Conservation (phyloP, 116 monocot species). For the Papilionanthe hybrid region DNA sequence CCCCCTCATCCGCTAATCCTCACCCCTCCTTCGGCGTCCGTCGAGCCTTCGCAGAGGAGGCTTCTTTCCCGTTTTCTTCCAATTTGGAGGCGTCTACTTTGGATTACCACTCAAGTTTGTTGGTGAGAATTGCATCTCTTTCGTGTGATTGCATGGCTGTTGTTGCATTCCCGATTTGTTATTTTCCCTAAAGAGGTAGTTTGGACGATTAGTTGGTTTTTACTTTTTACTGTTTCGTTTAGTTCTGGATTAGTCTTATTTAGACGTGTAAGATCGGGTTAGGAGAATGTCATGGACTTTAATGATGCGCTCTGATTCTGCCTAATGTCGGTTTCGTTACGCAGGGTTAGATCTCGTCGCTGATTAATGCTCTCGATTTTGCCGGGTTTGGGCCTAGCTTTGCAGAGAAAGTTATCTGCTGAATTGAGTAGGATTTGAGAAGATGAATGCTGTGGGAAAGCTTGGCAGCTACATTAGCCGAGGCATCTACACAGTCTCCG, state of each 20-base stretch:
- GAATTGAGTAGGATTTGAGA: constrained; percentile 10
- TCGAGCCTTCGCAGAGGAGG: constrained; percentile 1
- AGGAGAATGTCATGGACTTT: background rate
- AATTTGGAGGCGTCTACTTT: background rate
- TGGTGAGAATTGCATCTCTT: background rate
- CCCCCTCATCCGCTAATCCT: no score
- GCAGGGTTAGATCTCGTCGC: background rate
- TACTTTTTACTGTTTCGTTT: background rate
- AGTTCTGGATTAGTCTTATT: background rate
- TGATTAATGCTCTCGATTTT: background rate
- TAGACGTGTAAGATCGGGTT: no score
- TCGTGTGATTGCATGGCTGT: background rate
- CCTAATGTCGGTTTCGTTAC: background rate
- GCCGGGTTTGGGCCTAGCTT: background rate
- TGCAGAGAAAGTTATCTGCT: background rate
- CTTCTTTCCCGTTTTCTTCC: background rate
- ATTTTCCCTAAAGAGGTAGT: background rate
- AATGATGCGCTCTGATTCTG: background rate
- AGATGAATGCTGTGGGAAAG: constrained; percentile 74
- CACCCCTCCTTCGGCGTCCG: background rate
- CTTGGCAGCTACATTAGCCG: constrained; percentile 57
- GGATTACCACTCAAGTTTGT: background rate
- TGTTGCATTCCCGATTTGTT: background rate
- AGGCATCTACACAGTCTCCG: constrained; percentile 71
- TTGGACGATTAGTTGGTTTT: constrained; percentile 4